Evolutionary conservation across 129 eudicot genomes (phyloP), one percentile per base, ranked within the genome.

Genomic region (Flaveria robusta): DNA sequence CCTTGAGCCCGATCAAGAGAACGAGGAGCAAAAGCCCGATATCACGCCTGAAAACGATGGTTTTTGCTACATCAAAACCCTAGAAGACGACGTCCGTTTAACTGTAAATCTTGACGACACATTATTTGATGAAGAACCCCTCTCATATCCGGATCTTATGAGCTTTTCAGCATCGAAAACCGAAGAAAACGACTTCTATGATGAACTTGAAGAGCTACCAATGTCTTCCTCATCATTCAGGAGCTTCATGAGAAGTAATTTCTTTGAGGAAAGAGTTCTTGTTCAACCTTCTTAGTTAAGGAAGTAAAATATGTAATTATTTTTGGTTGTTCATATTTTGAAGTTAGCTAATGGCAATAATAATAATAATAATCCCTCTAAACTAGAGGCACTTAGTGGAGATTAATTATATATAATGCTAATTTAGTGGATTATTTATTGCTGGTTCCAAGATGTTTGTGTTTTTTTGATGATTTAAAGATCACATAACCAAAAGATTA

Each of bases 171-270:
- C 84, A 14, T 29, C 74, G 9, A 83, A 81, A 80, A 54, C 88
- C 47, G 91, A 86, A 69, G 96, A 86, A 77, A 82, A 88, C 78
- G 96, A 90, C 84, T 90, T 90, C 65, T 90, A 77, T 49, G 93
- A 90, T 76, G 96, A 90, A 83, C 93, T 90, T 37, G 96, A 83
- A 79, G 96, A 90, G 71, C 77, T 90, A 60, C 93, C 93, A 65
- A 83, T 84, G 68, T 74, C 96, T 42, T 87, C 92, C 18, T 88
- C 96, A 23, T 81, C 85, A 29, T 82, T 86, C 82, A 82, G 83
- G 54, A 79, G 83, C 56, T 80, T 90, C 81, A 73, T 78, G 86
- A 86, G 85, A 78, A 81, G 82, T 54, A 87, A 79, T 78, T 86
- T 90, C 79, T 80, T 79, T 81, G 93, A 90, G 83, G 93, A 88